Conservation (phyloP, 83 land plant genomes). For the Picea engelmannii region DNA sequence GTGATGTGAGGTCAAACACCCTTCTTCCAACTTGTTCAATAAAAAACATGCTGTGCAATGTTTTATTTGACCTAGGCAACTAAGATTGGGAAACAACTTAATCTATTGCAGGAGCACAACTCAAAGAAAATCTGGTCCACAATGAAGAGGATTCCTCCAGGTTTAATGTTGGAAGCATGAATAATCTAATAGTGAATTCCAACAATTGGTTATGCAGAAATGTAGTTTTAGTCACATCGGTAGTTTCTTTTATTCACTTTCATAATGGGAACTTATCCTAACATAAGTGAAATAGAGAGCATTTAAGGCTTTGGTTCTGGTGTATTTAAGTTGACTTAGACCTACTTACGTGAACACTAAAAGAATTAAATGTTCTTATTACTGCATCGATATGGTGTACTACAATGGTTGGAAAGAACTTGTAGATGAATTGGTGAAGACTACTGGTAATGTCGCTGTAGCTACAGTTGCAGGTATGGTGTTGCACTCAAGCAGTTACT, state of each 20-base stretch:
- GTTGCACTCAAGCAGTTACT: background rate
- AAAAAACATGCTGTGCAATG: background rate
- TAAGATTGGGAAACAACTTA: slow-evolving; percentile 73
- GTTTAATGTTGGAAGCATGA: background rate
- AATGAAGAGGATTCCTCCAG: slow-evolving; percentile 11
- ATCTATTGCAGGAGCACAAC: slow-evolving; percentile 43
- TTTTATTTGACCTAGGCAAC: slow-evolving; percentile 44
- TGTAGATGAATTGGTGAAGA: slow-evolving; percentile 55
- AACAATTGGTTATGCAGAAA: background rate
- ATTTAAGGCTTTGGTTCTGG: background rate
- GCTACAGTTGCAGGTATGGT: slow-evolving; percentile 25
- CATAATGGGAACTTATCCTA: too few species aligned
- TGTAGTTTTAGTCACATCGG: background rate
- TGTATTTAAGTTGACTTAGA: background rate
- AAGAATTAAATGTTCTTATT: background rate
- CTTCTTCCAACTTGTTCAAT: background rate
- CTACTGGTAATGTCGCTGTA: slow-evolving; percentile 19
- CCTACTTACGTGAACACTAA: too few species aligned
- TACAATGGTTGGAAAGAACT: slow-evolving; percentile 63
- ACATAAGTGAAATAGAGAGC: too few species aligned
- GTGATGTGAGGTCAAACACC: background rate
- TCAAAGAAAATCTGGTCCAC: slow-evolving; percentile 46
- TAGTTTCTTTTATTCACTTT: background rate
- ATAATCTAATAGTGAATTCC: background rate
- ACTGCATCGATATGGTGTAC: background rate